Conservation (phyloP, 1,284 basidiomycete genomes). For the Entoloma clypeatum region DNA sequence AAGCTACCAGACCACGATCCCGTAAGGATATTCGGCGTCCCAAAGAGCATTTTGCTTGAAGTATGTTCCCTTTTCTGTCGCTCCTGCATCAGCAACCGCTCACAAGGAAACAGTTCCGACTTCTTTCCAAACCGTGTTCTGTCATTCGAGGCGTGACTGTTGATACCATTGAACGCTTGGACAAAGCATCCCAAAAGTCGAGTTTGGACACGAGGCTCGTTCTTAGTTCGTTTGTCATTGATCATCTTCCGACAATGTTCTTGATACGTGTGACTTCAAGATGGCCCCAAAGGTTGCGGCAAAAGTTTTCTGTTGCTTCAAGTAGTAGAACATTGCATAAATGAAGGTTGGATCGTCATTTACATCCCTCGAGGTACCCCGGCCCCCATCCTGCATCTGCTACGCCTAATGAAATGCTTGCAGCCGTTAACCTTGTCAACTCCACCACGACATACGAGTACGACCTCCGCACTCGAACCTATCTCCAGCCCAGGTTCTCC, state of each 20-base stretch:
- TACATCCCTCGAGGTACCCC: constrained; percentile 79
- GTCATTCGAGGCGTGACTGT: constrained; percentile 66
- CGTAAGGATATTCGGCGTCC: constrained; percentile 59
- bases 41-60: constrained; percentile 61
- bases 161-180: constrained; percentile 45
- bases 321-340: constrained; percentile 68
- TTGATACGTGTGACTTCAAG: constrained; percentile 34
- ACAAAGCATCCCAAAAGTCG: constrained; percentile 39
- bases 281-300: constrained; percentile 76
- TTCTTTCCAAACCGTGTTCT: constrained; percentile 61
- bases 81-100: neutral
- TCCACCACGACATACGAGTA: constrained; percentile 77
- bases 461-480: constrained; percentile 71
- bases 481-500: constrained; percentile 71
- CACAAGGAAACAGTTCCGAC: constrained; percentile 48
- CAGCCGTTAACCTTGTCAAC: constrained; percentile 73
- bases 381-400: constrained; percentile 5
- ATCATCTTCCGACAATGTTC: neutral
- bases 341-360: constrained; percentile 79
- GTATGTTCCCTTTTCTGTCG: constrained; percentile 32
- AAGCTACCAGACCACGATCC: constrained; percentile 43
- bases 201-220: constrained; percentile 50
- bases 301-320: constrained; percentile 86
- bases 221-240: constrained; percentile 46
- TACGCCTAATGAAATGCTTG: neutral